A percentile compares a stretch with the other conserved stretches of the same genome.
Conservation (phyloP, 1,284 basidiomycete species). For the Ceratobasidium sp. region DNA sequence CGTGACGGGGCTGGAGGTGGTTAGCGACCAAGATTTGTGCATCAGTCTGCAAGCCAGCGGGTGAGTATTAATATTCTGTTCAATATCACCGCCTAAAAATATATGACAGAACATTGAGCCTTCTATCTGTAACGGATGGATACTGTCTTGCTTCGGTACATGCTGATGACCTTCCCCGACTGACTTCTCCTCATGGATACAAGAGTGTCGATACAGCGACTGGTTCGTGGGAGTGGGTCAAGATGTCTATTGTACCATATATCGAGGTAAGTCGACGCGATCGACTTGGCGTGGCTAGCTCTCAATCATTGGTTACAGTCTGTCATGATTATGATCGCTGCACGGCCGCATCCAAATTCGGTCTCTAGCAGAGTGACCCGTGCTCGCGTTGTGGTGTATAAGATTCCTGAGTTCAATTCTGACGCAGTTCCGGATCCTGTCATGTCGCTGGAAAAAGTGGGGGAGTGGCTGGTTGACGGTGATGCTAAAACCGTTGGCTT, state of each 20-base stretch:
- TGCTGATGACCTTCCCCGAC: slow-evolving; percentile 42
- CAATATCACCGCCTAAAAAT: background rate
- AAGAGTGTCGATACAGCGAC: slow-evolving; percentile 32
- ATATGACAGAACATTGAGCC: slow-evolving; percentile 37
- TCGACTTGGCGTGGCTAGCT: background rate
- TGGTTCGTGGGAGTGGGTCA: slow-evolving; percentile 38
- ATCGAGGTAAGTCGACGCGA: slow-evolving; percentile 21
- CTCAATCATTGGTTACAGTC: slow-evolving; percentile 19
- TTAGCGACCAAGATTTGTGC: slow-evolving; percentile 55
- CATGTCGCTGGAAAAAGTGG: slow-evolving; percentile 55
- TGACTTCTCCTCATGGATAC: slow-evolving; percentile 39
- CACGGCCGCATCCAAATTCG: slow-evolving; percentile 20
- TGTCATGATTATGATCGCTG: slow-evolving; percentile 34
- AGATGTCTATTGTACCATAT: slow-evolving; percentile 37
- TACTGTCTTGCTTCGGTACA: slow-evolving; percentile 46
- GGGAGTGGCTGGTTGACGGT: slow-evolving; percentile 63
- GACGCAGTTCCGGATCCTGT: slow-evolving; percentile 46
- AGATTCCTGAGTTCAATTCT: slow-evolving; percentile 44
- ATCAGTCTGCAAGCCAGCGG: slow-evolving; percentile 62
- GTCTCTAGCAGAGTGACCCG: slow-evolving; percentile 6
- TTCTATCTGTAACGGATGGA: slow-evolving; percentile 45
- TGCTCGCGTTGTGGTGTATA: slow-evolving; percentile 58
- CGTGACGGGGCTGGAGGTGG: slow-evolving; percentile 55
- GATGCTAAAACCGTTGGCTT: slow-evolving; percentile 56
- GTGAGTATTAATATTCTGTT: slow-evolving; percentile 50